Evolutionary conservation across 2,329 filamentous ascomycete genomes (phyloP).

Genomic region (Cordyceps fumosorosea): DNA sequence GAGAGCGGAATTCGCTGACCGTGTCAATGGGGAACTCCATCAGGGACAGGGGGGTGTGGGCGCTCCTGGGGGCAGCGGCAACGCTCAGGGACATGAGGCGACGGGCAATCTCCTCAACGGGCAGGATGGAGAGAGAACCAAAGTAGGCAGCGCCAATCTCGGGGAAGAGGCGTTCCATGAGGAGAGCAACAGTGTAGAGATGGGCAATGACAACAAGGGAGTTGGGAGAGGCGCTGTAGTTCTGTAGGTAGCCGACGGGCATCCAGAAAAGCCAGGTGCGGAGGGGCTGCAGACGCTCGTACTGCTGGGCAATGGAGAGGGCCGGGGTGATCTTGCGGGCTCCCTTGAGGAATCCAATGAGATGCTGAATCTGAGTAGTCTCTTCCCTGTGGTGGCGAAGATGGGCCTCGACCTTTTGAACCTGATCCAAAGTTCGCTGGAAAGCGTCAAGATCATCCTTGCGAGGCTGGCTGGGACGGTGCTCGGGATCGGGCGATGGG

Average conservation of each 20-base stretch:
- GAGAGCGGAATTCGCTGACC: conserved; percentile 59
- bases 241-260: conserved; percentile 75
- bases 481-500: conserved; percentile 53
- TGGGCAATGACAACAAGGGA: conserved; percentile 81
- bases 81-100: conserved; percentile 65
- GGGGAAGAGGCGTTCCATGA: conserved; percentile 85
- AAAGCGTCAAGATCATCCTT: conserved; percentile 67
- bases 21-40: conserved; percentile 69
- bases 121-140: conserved; percentile 68
- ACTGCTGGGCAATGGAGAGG: conserved; percentile 73
- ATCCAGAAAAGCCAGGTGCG: conserved; percentile 95
- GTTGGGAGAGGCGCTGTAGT: conserved; percentile 66
- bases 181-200: conserved; percentile 82
- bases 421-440: conserved; percentile 58
- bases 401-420: conserved; percentile 61
- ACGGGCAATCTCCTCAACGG: conserved; percentile 79
- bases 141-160: conserved; percentile 88
- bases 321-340: conserved; percentile 64
- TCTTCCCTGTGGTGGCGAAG: conserved; percentile 65
- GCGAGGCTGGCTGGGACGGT: conserved; percentile 54
- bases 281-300: conserved; percentile 80
- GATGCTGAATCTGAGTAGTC: conserved; percentile 59
- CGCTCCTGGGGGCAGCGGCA: conserved; percentile 47
- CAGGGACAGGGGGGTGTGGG: conserved; percentile 56
- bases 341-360: conserved; percentile 66